phyloP scores from a whole-genome alignment of 2,329 filamentous ascomycete genomes.

The Colletotrichum shisoi region DNA sequence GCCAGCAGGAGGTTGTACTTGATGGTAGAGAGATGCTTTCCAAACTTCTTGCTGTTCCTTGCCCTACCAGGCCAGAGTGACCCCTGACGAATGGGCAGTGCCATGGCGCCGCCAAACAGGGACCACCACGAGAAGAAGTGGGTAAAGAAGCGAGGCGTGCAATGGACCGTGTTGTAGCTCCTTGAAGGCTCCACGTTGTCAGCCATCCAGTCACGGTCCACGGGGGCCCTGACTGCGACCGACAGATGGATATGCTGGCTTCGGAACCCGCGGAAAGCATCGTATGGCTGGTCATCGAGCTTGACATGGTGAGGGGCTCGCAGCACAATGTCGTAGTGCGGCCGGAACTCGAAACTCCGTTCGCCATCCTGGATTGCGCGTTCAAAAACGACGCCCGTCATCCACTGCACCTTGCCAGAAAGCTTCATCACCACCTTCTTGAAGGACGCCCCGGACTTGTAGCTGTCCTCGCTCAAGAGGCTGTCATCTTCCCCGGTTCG shows the following conservation, averaged over 20 bases:
- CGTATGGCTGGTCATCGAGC: slow-evolving; percentile 69
- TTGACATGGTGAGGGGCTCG: slow-evolving; percentile 80
- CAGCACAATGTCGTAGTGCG: slow-evolving; percentile 89
- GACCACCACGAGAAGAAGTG: slow-evolving; percentile 99
- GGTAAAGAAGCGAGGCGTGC: slow-evolving; percentile 95
- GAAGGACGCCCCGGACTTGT: slow-evolving; percentile 81
- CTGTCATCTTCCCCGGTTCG: slow-evolving; percentile 64
- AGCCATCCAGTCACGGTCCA: slow-evolving; percentile 84
- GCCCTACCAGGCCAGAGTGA: slow-evolving; percentile 89
- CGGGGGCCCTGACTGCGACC: slow-evolving; percentile 85
- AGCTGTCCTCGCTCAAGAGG: slow-evolving; percentile 68
- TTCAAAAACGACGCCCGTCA: slow-evolving; percentile 91
- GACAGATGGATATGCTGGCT: slow-evolving; percentile 97
- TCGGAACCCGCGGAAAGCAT: slow-evolving; percentile 95
- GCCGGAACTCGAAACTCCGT: slow-evolving; percentile 86
- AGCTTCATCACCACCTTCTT: slow-evolving; percentile 99
- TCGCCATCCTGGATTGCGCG: slow-evolving; percentile 75
- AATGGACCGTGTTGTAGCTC: slow-evolving; percentile 95
- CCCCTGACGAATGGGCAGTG: slow-evolving; percentile 91
- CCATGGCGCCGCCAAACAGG: slow-evolving; percentile 93
- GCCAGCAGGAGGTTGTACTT: slow-evolving; percentile 96
- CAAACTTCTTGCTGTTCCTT: slow-evolving; percentile 98
- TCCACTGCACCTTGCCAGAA: slow-evolving; percentile 93
- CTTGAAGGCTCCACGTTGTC: slow-evolving; percentile 77
- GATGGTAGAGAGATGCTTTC: slow-evolving; percentile 94